These are phyloP conservation scores for Alternaria brassicicola DNA, from an alignment of 2,329 filamentous ascomycete species.

Conservation along the genomic window DNA sequence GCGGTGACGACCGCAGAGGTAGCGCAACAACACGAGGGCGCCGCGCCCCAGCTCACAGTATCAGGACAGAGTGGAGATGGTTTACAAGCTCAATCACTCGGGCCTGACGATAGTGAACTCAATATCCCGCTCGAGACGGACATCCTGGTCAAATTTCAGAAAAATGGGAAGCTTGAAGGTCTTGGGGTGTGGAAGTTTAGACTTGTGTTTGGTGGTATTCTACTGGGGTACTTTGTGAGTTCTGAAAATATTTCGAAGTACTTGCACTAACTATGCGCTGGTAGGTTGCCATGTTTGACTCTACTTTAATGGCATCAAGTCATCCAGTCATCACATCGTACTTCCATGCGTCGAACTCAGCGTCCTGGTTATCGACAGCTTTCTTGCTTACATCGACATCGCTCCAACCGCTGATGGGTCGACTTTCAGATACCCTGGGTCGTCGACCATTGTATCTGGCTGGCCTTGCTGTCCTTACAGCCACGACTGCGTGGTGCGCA, in stretches of 20 bases:
- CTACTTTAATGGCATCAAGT: constrained; percentile 79
- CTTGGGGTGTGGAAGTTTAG: constrained; percentile 44
- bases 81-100: constrained; percentile 34
- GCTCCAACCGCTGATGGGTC: constrained; percentile 75
- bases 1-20: constrained; percentile 29
- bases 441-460: constrained; percentile 70
- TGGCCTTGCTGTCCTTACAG: constrained; percentile 66
- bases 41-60: constrained; percentile 29
- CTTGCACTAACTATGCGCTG: constrained; percentile 48
- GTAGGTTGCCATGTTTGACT: constrained; percentile 65
- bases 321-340: constrained; percentile 83
- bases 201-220: constrained; percentile 47
- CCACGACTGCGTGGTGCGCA: constrained; percentile 72
- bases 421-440: constrained; percentile 75
- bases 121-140: constrained; percentile 26
- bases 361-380: constrained; percentile 81
- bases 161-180: constrained; percentile 43
- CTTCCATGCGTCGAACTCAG: constrained; percentile 77
- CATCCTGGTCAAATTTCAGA: constrained; percentile 32
- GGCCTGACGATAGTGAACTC: constrained; percentile 30
- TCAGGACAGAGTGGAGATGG: constrained; percentile 31
- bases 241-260: neutral
- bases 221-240: constrained; percentile 49
- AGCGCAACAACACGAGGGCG: constrained; percentile 30
- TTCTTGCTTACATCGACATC: constrained; percentile 79